phyloP scores from a whole-genome alignment of 331 rosid genomes.

The Cydonia oblonga region DNA sequence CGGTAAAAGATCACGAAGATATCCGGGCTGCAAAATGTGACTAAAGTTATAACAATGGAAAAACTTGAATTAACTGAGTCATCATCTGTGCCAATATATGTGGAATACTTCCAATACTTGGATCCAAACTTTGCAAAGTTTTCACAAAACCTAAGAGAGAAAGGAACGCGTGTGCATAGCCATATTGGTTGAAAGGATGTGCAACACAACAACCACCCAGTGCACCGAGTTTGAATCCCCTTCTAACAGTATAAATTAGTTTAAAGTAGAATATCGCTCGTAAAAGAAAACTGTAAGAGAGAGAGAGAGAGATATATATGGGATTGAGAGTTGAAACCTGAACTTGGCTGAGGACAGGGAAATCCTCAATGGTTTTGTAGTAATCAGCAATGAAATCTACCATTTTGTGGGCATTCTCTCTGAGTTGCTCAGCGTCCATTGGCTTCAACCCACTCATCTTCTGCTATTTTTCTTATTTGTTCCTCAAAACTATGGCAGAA shows the following conservation, averaged over 20 bases:
- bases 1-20: slow-evolving; percentile 66
- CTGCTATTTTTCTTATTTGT: not conserved
- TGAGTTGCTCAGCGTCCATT: slow-evolving; percentile 83
- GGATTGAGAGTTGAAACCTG: slow-evolving; percentile 31
- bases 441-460: slow-evolving; percentile 37
- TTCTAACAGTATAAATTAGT: too few species aligned
- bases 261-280: too few species aligned
- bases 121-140: too few species aligned
- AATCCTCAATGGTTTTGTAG: slow-evolving; percentile 57
- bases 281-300: too few species aligned
- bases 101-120: too few species aligned
- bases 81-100: too few species aligned
- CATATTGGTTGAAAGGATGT: too few species aligned
- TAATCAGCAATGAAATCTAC: slow-evolving; percentile 95
- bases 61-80: too few species aligned
- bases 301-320: not conserved
- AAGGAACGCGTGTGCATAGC: too few species aligned
- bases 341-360: slow-evolving; percentile 88
- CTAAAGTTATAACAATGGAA: not conserved
- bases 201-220: too few species aligned
- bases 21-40: slow-evolving; percentile 61
- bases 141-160: too few species aligned
- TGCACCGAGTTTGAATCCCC: too few species aligned
- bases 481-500: not conserved
- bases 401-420: slow-evolving; percentile 83